These are phyloP conservation scores for Chaetomiaceae sp. DNA, from an alignment of 2,329 filamentous ascomycete species.

Conservation along the genomic window DNA sequence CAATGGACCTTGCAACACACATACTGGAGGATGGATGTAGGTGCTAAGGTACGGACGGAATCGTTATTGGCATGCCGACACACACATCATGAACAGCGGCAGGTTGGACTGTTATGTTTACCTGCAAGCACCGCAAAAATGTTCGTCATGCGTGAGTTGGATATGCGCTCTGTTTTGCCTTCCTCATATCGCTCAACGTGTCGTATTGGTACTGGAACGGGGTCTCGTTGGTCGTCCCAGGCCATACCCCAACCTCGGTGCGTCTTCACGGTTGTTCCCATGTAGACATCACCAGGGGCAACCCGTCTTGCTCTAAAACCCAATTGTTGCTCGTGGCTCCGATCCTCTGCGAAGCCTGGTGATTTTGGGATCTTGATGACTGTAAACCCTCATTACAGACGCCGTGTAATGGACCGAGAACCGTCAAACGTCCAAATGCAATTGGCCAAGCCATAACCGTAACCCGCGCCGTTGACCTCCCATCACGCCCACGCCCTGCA, in stretches of 20 bases:
- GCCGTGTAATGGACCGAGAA: constrained; percentile 60
- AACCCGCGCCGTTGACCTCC: constrained; percentile 32
- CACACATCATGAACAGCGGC: no score
- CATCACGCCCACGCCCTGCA: constrained; percentile 17
- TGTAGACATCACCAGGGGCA: constrained; percentile 18
- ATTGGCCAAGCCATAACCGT: constrained; percentile 52
- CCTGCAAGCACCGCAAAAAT: no score
- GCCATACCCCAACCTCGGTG: constrained; percentile 13
- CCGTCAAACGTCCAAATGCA: constrained; percentile 61
- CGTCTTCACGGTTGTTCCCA: constrained; percentile 16
- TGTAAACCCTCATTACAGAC: constrained; percentile 61
- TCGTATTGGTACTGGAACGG: constrained; percentile 9
- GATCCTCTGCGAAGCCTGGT: constrained; percentile 26
- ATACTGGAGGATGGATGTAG: no score
- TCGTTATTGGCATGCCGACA: no score
- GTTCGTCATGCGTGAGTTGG: no score
- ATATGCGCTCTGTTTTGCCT: no score
- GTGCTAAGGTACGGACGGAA: no score
- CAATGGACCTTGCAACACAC: no score
- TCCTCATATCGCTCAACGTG: neutral
- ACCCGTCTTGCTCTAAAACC: constrained; percentile 18
- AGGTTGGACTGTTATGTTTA: no score
- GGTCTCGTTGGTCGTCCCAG: constrained; percentile 5
- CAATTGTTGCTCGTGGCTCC: constrained; percentile 22
- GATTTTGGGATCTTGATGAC: constrained; percentile 47